Conservation (phyloP, 2,329 filamentous ascomycete species). For the Xylaria polymorpha region DNA sequence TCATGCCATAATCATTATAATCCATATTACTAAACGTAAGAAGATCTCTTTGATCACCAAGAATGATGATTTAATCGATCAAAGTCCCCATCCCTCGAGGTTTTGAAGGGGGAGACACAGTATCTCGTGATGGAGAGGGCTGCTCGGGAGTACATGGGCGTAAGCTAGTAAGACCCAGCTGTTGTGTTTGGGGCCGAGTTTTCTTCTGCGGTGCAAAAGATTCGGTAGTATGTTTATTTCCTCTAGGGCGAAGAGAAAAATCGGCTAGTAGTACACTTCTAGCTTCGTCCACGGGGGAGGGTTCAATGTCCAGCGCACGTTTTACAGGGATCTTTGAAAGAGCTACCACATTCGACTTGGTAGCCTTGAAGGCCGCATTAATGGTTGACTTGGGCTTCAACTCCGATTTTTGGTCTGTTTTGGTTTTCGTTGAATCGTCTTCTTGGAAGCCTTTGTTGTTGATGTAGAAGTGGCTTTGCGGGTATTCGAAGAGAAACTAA, state of each 20-base stretch:
- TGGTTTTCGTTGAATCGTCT: constrained; percentile 50
- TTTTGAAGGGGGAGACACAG: constrained; percentile 48
- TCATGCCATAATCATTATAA: neutral
- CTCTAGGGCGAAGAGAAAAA: constrained; percentile 47
- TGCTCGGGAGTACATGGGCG: constrained; percentile 46
- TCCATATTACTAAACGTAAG: neutral
- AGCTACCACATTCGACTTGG: constrained; percentile 38
- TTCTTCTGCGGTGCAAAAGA: constrained; percentile 31
- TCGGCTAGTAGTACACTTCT: constrained; percentile 43
- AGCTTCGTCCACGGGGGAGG: constrained; percentile 25
- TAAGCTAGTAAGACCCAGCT: constrained; percentile 17
- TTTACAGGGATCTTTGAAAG: constrained; percentile 46
- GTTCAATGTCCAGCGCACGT: constrained; percentile 41
- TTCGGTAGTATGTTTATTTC: constrained; percentile 32
- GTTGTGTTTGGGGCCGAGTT: constrained; percentile 33
- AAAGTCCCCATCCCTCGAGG: constrained; percentile 46
- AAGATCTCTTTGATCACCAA: neutral
- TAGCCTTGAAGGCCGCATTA: constrained; percentile 48
- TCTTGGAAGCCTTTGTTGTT: constrained; percentile 52
- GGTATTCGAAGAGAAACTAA: constrained; percentile 55
- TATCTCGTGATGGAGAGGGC: constrained; percentile 38
- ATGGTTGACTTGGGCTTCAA: constrained; percentile 53
- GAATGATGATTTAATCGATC: constrained; percentile 41
- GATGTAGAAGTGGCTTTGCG: constrained; percentile 42
- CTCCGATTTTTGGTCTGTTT: constrained; percentile 58